Evolutionary conservation across 2,329 filamentous ascomycete species (phyloP), one percentile per base, ranked within the genome.

Genomic region (Colletotrichum sojae): DNA sequence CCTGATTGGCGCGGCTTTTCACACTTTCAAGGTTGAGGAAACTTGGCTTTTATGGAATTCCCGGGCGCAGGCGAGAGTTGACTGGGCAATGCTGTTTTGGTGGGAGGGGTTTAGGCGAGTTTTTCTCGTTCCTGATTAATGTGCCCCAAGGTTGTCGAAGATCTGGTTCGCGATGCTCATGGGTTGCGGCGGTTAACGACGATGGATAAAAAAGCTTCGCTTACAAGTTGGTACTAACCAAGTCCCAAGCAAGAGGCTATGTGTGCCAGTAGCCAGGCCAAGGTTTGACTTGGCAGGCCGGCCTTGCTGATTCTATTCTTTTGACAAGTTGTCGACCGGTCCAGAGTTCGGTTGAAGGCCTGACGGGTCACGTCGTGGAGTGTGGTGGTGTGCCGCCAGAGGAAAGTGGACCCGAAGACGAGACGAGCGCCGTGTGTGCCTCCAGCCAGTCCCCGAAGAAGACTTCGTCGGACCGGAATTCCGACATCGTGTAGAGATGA

Each of bases 271-370:
- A 36, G 9, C 9, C 15, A 45, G 9, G 57, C 20, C 20, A 6
- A 39, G 40, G 20, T 43, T 60, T 43, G 57, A 60, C 57, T 60
- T 60, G 57, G 57, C 57, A 60, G 57, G 46, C 20, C 36, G 46
- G 27, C 31, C 46, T 52, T 36, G 8, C 3, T 36, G 31, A 36
- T 36, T 36, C 31, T 36, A 36, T 36, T 36, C 12, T 60, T 18
- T 48, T 43, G 57, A 60, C 46, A 45, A 45, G 57, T 25, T 25
- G 22, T 4, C 22, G 22, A 5, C 10, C 15, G 6, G 20, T 0
- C 1, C 40, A 43, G 51, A 52, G 46, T 60, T 60, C 57, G 57
- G 57, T 15, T 52, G 57, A 52, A 36, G 46, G 45, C 18, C 45
- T 48, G 45, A 20, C 45, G n/a, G 45, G 9, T 36, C 31, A 36